Conservation (phyloP, 1,139 yeast species). For the Saccharomycopsis hybrid region DNA sequence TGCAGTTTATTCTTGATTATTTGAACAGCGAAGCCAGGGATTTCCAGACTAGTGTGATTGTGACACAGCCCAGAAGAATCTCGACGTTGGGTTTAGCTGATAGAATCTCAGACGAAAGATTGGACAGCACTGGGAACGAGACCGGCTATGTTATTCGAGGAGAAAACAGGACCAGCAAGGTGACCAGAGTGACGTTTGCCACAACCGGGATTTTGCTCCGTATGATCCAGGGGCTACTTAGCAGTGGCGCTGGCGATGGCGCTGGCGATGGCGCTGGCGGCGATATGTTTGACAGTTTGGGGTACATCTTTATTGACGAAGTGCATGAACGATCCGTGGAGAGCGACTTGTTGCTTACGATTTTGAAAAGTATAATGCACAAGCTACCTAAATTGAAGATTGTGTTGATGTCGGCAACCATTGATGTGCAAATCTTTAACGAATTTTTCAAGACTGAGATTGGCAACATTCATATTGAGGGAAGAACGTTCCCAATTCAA, state of each 20-base stretch:
- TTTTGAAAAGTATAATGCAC: constrained; percentile 54
- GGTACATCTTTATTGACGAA: constrained; percentile 81
- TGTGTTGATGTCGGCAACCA: constrained; percentile 92
- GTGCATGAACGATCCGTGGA: constrained; percentile 95
- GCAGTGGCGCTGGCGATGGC: background rate
- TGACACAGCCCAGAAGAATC: constrained; percentile 95
- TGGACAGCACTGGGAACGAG: constrained; percentile 61
- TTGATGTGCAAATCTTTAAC: constrained; percentile 63
- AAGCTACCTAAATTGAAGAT: constrained; percentile 53
- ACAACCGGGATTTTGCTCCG: constrained; percentile 90
- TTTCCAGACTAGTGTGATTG: constrained; percentile 52
- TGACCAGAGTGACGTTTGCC: constrained; percentile 73
- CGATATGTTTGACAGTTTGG: constrained; percentile 33
- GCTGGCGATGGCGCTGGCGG: constrained; percentile 22
- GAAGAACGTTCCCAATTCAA: constrained; percentile 85
- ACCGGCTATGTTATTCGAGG: constrained; percentile 91
- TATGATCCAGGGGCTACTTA: constrained; percentile 50
- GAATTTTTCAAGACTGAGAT: constrained; percentile 45
- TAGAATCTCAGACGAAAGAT: constrained; percentile 81
- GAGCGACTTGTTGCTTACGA: constrained; percentile 58
- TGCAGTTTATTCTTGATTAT: constrained; percentile 78
- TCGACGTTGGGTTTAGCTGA: constrained; percentile 94
- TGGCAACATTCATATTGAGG: constrained; percentile 68
- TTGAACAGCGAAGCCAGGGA: constrained; percentile 28
- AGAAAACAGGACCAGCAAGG: constrained; percentile 57